phyloP scores from a whole-genome alignment of 2,329 filamentous ascomycete species.

The Diaporthe citri region DNA sequence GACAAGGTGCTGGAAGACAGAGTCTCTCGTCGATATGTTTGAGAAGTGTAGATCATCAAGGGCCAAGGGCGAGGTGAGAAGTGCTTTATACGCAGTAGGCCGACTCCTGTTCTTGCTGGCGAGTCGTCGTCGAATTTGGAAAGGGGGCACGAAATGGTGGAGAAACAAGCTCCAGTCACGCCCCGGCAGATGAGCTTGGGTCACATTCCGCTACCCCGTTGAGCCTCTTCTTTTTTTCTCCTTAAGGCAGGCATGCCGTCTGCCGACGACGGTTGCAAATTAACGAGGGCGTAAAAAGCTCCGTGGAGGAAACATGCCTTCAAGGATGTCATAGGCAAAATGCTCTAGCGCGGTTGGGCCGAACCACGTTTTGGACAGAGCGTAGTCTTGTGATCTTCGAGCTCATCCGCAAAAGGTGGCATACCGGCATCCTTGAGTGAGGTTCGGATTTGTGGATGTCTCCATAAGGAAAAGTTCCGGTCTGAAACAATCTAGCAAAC shows the following conservation, averaged over 20 bases:
- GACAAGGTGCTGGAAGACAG: background rate
- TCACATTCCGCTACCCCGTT: constrained; percentile 15
- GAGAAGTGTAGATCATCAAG: background rate
- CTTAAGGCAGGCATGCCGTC: constrained; percentile 4
- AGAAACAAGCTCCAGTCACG: constrained; percentile 14
- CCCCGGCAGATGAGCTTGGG: constrained; percentile 19
- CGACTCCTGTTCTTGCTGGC: background rate
- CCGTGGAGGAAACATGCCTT: background rate
- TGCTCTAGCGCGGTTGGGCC: constrained; percentile 5
- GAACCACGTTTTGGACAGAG: constrained; percentile 5
- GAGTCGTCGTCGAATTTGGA: background rate
- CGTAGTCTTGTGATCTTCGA: background rate
- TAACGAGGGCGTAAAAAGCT: constrained; percentile 5
- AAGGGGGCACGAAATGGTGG: background rate
- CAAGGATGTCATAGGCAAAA: background rate
- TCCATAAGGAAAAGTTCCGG: background rate
- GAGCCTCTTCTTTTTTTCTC: constrained; percentile 20
- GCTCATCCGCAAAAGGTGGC: background rate
- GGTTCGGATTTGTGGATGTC: constrained; percentile 18
- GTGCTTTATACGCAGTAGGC: constrained; percentile 8
- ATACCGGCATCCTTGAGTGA: background rate
- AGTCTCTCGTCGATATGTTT: background rate
- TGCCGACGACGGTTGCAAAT: constrained; percentile 6
- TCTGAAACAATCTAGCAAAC: constrained; percentile 27
- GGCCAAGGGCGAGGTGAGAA: background rate